These are phyloP conservation scores for Cnidoscolus chayamansa DNA, from an alignment of 441 rosid species.

Conservation along the genomic window DNA sequence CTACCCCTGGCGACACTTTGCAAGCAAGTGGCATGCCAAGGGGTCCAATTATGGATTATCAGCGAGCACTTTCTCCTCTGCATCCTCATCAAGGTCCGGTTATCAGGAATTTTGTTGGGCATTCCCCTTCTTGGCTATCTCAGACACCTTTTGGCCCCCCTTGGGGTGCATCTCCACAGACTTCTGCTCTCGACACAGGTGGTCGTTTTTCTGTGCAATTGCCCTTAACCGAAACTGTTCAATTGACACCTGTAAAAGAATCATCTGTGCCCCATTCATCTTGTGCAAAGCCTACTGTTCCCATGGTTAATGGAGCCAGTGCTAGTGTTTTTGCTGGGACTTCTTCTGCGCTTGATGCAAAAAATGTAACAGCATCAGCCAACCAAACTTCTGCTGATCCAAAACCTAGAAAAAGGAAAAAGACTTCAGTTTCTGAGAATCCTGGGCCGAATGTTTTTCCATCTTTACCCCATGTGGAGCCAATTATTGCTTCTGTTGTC, in stretches of 20 bases:
- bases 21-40: constrained; percentile 62
- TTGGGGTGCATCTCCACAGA: constrained; percentile 73
- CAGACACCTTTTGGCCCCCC: constrained; percentile 65
- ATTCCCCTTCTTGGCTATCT: constrained; percentile 66
- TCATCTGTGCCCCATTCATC: constrained; percentile 44
- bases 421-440: constrained; percentile 50
- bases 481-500: constrained; percentile 40
- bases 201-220: constrained; percentile 50
- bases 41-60: constrained; percentile 62
- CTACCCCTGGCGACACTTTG: constrained; percentile 56
- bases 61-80: constrained; percentile 58
- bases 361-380: constrained; percentile 42
- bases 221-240: constrained; percentile 58
- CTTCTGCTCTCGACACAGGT: constrained; percentile 54
- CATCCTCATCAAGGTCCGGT: constrained; percentile 71
- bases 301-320: constrained; percentile 39
- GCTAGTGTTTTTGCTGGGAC: constrained; percentile 43
- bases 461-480: constrained; percentile 45
- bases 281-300: constrained; percentile 41
- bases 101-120: constrained; percentile 60
- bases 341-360: constrained; percentile 44
- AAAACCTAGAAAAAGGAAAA: constrained; percentile 81
- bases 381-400: constrained; percentile 51
- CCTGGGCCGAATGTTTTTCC: constrained; percentile 41
- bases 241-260: constrained; percentile 62